Evolutionary conservation across 495 filamentous ascomycete genomes (phyloP).

Genomic region (Xylaria castorea): DNA sequence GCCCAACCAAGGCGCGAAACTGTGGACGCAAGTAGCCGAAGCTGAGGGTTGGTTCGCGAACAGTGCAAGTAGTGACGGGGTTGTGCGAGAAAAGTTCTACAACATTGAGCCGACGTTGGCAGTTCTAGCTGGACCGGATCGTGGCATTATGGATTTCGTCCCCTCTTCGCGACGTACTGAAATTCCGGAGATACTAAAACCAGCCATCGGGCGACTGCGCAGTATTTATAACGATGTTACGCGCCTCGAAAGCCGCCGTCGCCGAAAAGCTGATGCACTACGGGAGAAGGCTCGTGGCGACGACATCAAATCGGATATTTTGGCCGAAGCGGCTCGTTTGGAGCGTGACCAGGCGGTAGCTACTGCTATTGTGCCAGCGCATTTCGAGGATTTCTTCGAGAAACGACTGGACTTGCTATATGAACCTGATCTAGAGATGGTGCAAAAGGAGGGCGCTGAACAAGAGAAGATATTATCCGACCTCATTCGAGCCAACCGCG

Average conservation of each 20-base stretch:
- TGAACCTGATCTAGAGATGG: slow-evolving; percentile 71
- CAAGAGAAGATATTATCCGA: slow-evolving; percentile 74
- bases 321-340: slow-evolving; percentile 80
- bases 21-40: slow-evolving; percentile 77
- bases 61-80: slow-evolving; percentile 79
- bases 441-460: slow-evolving; percentile 74
- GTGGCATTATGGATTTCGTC: slow-evolving; percentile 84
- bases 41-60: slow-evolving; percentile 88
- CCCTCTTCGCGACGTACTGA: slow-evolving; percentile 80
- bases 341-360: slow-evolving; percentile 82
- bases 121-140: slow-evolving; percentile 77
- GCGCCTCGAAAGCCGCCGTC: slow-evolving; percentile 77
- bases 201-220: slow-evolving; percentile 74
- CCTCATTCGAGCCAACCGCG: slow-evolving; percentile 75
- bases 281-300: slow-evolving; percentile 81
- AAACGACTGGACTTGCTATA: slow-evolving; percentile 76
- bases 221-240: slow-evolving; percentile 81
- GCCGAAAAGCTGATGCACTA: slow-evolving; percentile 75
- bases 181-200: slow-evolving; percentile 80
- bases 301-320: slow-evolving; percentile 85
- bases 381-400: slow-evolving; percentile 93
- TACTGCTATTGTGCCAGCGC: slow-evolving; percentile 79
- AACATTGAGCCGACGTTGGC: slow-evolving; percentile 76
- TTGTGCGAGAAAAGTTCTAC: slow-evolving; percentile 79
- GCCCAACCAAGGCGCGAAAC: slow-evolving; percentile 69